phyloP scores from a whole-genome alignment of 2,329 filamentous ascomycete genomes.

The Phialophora tarda region DNA sequence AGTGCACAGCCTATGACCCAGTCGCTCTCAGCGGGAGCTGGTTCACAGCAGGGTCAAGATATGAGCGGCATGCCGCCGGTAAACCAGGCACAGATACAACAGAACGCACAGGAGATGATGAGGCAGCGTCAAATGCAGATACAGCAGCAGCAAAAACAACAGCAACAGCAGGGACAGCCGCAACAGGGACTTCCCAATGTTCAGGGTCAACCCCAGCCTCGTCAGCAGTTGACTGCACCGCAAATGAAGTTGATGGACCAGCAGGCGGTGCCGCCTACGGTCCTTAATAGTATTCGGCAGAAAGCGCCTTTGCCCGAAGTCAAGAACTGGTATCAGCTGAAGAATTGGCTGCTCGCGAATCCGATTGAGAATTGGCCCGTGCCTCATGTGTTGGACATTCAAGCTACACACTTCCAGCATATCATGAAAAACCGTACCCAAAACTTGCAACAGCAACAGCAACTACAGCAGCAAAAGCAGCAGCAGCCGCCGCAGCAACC shows the following conservation, averaged over 20 bases:
- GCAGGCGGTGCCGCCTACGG: constrained; percentile 29
- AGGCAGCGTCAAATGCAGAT: constrained; percentile 37
- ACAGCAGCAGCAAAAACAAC: constrained; percentile 42
- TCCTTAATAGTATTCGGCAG: constrained; percentile 33
- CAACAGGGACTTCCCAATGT: constrained; percentile 38
- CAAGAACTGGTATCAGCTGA: constrained; percentile 35
- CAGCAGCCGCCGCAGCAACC: constrained; percentile 17
- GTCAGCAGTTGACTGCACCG: constrained; percentile 32
- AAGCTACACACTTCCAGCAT: constrained; percentile 35
- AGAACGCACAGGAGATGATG: constrained; percentile 35
- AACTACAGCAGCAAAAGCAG: constrained; percentile 23
- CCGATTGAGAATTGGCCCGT: constrained; percentile 32
- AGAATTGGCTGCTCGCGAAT: constrained; percentile 36
- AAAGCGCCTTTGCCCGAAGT: constrained; percentile 32
- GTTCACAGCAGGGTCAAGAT: constrained; percentile 31
- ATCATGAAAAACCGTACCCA: constrained; percentile 34
- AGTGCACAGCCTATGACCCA: constrained; percentile 37
- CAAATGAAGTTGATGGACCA: constrained; percentile 39
- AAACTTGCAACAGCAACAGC: constrained; percentile 26
- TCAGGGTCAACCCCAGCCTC: constrained; percentile 30
- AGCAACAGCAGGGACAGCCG: constrained; percentile 40
- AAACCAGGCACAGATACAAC: constrained; percentile 30
- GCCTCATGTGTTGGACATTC: constrained; percentile 32
- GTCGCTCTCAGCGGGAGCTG: constrained; percentile 38
- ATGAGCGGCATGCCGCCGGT: constrained; percentile 19